These are phyloP conservation scores for Closterium sp. DNA, from an alignment of 139 green algal genomes.

Conservation along the genomic window DNA sequence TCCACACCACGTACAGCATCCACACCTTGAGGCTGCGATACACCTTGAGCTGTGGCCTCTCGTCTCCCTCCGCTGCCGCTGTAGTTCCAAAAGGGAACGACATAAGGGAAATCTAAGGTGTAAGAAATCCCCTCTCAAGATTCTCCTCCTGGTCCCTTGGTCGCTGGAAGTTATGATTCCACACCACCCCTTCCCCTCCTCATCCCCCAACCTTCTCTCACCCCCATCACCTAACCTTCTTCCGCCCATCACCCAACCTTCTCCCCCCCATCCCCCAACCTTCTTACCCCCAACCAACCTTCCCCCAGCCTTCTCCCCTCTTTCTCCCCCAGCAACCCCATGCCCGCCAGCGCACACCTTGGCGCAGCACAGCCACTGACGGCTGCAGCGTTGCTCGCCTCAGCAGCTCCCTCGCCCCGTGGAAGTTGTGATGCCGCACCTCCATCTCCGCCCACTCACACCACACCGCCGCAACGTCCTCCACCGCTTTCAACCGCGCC, in stretches of 20 bases:
- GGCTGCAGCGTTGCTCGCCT: constrained; percentile 66
- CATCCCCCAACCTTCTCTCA: constrained; percentile 95
- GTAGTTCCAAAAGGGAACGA: background rate
- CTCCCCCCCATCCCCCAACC: constrained; percentile 84
- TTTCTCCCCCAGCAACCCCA: background rate
- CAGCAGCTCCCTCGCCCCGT: constrained; percentile 77
- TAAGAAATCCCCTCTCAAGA: constrained; percentile 54
- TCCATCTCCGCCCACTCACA: constrained; percentile 97
- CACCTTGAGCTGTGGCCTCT: constrained; percentile 76
- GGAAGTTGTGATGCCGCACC: constrained; percentile 88
- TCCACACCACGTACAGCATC: constrained; percentile 83
- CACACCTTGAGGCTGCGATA: constrained; percentile 78
- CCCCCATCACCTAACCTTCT: constrained; percentile 74
- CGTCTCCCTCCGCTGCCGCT: constrained; percentile 31
- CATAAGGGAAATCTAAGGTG: background rate
- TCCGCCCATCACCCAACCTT: too few relatives aligned
- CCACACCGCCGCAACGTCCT: constrained; percentile 94
- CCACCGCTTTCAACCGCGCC: constrained; percentile 78
- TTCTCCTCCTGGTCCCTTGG: constrained; percentile 94
- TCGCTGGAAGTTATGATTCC: constrained; percentile 81
- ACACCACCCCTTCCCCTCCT: too few relatives aligned
- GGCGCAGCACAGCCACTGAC: background rate
- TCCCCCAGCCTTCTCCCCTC: constrained; percentile 2
- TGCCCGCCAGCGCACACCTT: constrained; percentile 19
- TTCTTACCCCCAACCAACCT: background rate